phyloP scores from a whole-genome alignment of 1,284 basidiomycete species.

The Puccinia polysora region DNA sequence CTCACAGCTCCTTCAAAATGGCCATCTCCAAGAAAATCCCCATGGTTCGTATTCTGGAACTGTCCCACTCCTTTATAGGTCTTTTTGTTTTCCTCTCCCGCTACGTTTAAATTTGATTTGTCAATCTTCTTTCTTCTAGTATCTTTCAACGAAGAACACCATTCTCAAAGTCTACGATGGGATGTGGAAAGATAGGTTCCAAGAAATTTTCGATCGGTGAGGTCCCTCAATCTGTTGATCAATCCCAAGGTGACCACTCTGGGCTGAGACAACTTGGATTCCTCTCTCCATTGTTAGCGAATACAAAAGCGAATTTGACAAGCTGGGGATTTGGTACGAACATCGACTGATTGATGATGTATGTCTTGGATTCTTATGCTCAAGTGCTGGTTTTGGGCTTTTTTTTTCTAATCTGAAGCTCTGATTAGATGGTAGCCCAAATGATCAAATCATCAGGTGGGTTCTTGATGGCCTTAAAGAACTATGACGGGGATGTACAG shows the following conservation, averaged over 20 bases:
- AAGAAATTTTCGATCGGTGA: constrained; percentile 73
- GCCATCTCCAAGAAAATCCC: constrained; percentile 41
- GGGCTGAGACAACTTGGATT: constrained; percentile 45
- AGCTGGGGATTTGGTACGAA: constrained; percentile 86
- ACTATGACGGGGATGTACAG: constrained; percentile 90
- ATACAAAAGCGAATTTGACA: constrained; percentile 79
- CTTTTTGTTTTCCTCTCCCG: neutral
- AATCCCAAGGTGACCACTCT: neutral
- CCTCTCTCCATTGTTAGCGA: constrained; percentile 53
- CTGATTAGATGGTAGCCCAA: constrained; percentile 95
- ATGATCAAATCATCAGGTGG: constrained; percentile 93
- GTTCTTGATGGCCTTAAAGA: constrained; percentile 96
- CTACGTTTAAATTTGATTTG: neutral
- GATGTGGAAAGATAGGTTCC: constrained; percentile 97
- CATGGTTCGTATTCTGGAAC: constrained; percentile 9
- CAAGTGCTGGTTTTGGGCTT: neutral
- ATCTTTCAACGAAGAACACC: constrained; percentile 53
- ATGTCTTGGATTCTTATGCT: neutral
- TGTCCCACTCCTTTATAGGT: neutral
- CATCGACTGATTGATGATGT: constrained; percentile 67
- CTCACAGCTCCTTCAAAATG: constrained; percentile 43
- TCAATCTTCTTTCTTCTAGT: constrained; percentile 24
- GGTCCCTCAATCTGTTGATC: neutral
- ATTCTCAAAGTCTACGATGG: constrained; percentile 63
- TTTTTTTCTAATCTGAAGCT: constrained; percentile 53